Conservation (phyloP, 495 filamentous ascomycete genomes). For the Collariella sp. region DNA sequence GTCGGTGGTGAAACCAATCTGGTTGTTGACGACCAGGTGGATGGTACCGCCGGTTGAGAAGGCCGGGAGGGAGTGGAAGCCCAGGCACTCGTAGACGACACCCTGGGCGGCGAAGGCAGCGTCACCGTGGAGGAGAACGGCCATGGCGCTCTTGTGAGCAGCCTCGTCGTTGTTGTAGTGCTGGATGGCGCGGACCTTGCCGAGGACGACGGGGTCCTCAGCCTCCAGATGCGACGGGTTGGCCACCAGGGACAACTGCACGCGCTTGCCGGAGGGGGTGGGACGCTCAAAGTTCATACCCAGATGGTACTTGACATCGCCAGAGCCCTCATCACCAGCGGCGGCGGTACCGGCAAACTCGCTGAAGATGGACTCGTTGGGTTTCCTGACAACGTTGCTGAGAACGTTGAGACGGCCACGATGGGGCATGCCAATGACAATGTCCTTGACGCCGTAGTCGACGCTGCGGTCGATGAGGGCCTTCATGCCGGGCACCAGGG, state of each 20-base stretch:
- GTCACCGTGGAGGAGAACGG: slow-evolving; percentile 91
- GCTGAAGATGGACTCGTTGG: slow-evolving; percentile 98
- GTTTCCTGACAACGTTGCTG: slow-evolving; percentile 96
- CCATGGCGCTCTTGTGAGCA: slow-evolving; percentile 81
- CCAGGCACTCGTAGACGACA: slow-evolving; percentile 96
- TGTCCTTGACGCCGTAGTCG: slow-evolving; percentile 96
- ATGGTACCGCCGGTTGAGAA: slow-evolving; percentile 98
- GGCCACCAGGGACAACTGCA: slow-evolving; percentile 94
- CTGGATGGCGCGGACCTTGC: slow-evolving; percentile 94
- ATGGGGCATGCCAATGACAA: slow-evolving; percentile 98
- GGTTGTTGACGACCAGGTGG: slow-evolving; percentile 97
- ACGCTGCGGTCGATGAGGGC: slow-evolving; percentile 96
- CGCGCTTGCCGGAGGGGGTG: slow-evolving; percentile 95
- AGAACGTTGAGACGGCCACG: slow-evolving; percentile 96
- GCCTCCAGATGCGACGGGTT: slow-evolving; percentile 98
- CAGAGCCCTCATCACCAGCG: slow-evolving; percentile 89
- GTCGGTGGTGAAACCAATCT: slow-evolving; percentile 99
- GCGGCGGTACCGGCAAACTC: slow-evolving; percentile 89
- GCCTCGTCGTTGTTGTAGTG: slow-evolving; percentile 97
- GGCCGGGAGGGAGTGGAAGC: slow-evolving; percentile 86
- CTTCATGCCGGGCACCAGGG: slow-evolving; percentile 97
- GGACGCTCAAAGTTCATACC: slow-evolving; percentile 99
- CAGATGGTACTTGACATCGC: slow-evolving; percentile 98
- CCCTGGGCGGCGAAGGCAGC: slow-evolving; percentile 95
- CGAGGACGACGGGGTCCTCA: slow-evolving; percentile 94